Evolutionary conservation across 2,329 filamentous ascomycete genomes (phyloP), one percentile per base, ranked within the genome.

Genomic region (Rhynchosporium secalis): DNA sequence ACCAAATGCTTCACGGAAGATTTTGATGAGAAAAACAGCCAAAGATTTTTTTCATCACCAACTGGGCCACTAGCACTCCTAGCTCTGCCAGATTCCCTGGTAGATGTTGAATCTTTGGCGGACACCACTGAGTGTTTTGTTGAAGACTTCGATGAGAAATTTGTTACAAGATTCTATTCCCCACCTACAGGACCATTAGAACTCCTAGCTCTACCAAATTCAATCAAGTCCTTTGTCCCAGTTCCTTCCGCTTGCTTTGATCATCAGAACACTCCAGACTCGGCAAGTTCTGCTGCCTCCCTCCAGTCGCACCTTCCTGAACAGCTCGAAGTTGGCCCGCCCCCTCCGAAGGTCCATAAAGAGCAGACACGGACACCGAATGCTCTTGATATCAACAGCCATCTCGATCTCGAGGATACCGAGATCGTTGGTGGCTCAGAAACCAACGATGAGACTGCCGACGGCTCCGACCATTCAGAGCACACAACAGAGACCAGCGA

Each of bases 71-170:
- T 59, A 43, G 62, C 61, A 48, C 55, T 64, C 28, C 56, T 64
- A 49, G 77, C 80, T 10, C 72, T 87, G 40, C 84, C 84, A 20
- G 86, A 87, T 26, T 64, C 63, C n/a, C 29, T 54, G 33, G n/a
- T 28, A 8, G 62, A 65, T 15, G 29, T 56, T 15, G 31, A 52
- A 29, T 28, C 29, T 9, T 38, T 41, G 28, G 13, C 15, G 13
- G 38, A 46, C 28, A 45, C 28, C 29, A 29, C 59, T 43, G 54
- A 46, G 41, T 64, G 58, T 38, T 36, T 49, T 26, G 33, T 36
- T 1, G 58, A 60, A 36, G 56, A 61, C 7, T 55, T 60, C 41
- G 49, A 61, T 28, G 47, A 56, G 20, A 51, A 26, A 12, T 49
- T 43, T n/a, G 13, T 61, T n/a, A 40, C 56, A 38, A 60, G 55